Base-by-base conservation (phyloP, 768 basidiomycete genomes). In the Podaxis sp. region DNA sequence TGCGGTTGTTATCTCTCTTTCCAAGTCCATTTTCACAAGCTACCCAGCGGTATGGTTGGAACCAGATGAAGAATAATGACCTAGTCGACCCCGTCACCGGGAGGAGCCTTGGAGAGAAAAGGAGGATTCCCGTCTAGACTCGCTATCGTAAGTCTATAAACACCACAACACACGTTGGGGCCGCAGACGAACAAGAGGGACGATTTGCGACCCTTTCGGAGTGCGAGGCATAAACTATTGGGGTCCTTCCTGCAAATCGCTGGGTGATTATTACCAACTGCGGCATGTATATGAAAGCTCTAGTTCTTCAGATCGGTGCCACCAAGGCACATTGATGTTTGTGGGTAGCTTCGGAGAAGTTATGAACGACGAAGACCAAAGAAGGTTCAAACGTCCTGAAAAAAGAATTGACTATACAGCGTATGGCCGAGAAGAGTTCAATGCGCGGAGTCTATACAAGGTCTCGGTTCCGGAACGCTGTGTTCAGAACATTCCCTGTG, bases 151-250 rank as follows among this genome's bases (percentile, higher is more conserved):
- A 57, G 8, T 15, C 24, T 22, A 39, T 51, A 38, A 38, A 24
- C 48, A 59, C 48, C 48, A 51, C 49, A 24, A n/a, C 30, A 52
- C 26, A 28, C 9, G 38, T 17, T 30, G 4, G 19, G 36, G 48
- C 49, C 22, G 42, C 40, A 22, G 40, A 26, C 13, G 13, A 9
- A 15, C 24, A 8, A 38, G 49, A 51, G 33, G 36, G 28, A 24
- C 22, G 22, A 51, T 12, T 52, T n/a, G 30, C 58, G 58, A 39
- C 13, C 12, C 48, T 38, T 39, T 59, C 58, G 58, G 58, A 59
- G 9, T n/a, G 33, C n/a, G 49, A 58, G 44, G 48, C 36, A 39
- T 52, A 22, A 3, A 40, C 33, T 39, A 28, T 51, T 52, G 36
- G 49, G 48, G 48, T 52, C 11, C 49, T 51, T 51, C 58, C 33